phyloP scores from a whole-genome alignment of 371 early-diverging fungal species.

The Mucor plumbeus region DNA sequence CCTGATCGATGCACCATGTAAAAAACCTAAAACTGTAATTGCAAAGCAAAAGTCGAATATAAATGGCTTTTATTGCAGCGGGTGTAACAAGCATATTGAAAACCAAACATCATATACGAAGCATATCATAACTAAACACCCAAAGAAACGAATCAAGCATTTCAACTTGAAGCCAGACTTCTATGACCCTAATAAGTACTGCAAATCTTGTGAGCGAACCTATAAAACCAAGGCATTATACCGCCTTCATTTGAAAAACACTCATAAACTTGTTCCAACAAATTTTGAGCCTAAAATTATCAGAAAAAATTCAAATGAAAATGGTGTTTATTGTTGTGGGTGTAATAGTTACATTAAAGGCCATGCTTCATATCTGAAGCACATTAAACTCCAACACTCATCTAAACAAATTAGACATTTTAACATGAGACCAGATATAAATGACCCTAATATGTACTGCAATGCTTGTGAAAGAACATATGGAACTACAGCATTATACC shows the following conservation, averaged over 20 bases:
- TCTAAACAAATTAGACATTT: neutral
- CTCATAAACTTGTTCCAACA: neutral
- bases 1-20: neutral
- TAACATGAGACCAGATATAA: neutral
- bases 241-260: neutral
- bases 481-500: neutral
- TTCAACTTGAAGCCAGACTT: neutral
- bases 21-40: neutral
- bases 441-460: conserved; percentile 1
- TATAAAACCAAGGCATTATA: neutral
- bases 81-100: neutral
- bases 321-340: neutral
- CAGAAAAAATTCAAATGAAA: neutral
- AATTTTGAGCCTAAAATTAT: neutral
- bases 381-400: neutral
- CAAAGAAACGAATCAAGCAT: neutral
- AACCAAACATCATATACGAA: neutral
- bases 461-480: neutral
- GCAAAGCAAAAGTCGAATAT: neutral
- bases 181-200: neutral
- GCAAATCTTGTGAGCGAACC: neutral
- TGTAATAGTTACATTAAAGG: neutral
- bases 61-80: neutral
- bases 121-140: neutral
- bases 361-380: neutral